Conservation (phyloP, 176 grass and related monocot species). For the Triticum monococcum region DNA sequence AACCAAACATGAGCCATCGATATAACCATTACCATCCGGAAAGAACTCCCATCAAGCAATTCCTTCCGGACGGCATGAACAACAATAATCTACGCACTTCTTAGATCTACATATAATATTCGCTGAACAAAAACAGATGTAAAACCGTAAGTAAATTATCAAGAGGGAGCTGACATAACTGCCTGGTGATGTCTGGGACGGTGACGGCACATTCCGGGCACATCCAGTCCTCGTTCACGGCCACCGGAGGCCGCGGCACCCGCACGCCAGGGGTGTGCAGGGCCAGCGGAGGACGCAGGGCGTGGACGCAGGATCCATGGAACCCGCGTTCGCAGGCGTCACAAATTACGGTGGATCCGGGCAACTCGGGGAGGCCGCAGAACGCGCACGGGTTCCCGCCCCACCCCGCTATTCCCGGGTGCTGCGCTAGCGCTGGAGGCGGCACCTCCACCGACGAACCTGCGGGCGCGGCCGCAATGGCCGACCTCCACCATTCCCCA, state of each 20-base stretch:
- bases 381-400: conserved; percentile 39
- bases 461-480: neutral
- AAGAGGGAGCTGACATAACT: conserved; percentile 32
- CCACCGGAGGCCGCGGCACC: conserved; percentile 20
- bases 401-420: conserved; percentile 66
- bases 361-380: conserved; percentile 40
- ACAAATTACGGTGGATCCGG: too few species aligned
- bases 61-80: too few species aligned
- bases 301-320: too few species aligned
- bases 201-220: conserved; percentile 62
- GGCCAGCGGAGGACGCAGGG: too few species aligned
- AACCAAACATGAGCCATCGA: too few species aligned
- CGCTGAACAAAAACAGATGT: neutral
- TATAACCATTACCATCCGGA: too few species aligned
- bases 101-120: neutral
- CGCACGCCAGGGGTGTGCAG: too few species aligned
- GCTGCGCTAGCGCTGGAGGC: conserved; percentile 34
- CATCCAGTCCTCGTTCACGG: conserved; percentile 69
- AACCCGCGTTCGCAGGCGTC: too few species aligned
- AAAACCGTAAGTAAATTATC: neutral
- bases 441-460: neutral
- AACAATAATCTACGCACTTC: neutral
- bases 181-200: conserved; percentile 41
- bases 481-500: neutral
- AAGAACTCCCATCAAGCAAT: too few species aligned